phyloP scores from a whole-genome alignment of 768 basidiomycete genomes.

The Piloderma croceum region DNA sequence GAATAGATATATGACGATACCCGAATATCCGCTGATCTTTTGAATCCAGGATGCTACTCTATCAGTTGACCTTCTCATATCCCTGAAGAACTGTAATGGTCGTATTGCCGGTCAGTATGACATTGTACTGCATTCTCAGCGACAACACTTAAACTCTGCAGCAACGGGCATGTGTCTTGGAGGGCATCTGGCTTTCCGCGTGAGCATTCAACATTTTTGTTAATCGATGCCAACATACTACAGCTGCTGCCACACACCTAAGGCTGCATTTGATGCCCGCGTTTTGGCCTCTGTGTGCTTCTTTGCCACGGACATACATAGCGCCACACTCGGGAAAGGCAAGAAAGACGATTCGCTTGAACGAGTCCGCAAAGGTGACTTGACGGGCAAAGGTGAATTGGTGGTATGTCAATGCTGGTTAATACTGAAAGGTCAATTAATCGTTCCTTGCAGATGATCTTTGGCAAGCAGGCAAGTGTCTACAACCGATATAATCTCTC shows the following conservation, averaged over 20 bases:
- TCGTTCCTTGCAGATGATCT: constrained; percentile 93
- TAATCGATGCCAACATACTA: no score
- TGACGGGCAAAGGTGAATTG: constrained; percentile 76
- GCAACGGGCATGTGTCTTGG: constrained; percentile 91
- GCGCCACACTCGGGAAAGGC: constrained; percentile 79
- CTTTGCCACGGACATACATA: constrained; percentile 93
- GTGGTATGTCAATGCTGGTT: no score
- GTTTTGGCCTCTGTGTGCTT: constrained; percentile 85
- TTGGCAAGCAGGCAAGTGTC: constrained; percentile 76
- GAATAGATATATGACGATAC: constrained; percentile 1
- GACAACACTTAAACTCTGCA: constrained; percentile 21
- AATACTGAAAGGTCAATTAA: no score
- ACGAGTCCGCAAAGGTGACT: constrained; percentile 67
- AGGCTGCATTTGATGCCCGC: constrained; percentile 87
- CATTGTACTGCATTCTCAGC: constrained; percentile 9
- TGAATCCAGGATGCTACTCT: constrained; percentile 65
- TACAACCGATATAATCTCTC: background rate
- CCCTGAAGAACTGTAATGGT: constrained; percentile 82
- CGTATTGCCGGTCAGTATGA: constrained; percentile 66
- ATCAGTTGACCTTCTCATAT: constrained; percentile 66
- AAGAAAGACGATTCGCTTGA: constrained; percentile 77
- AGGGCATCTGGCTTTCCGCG: constrained; percentile 68
- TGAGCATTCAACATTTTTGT: constrained; percentile 23
- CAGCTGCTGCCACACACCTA: constrained; percentile 4
- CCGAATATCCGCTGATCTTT: constrained; percentile 1